These are phyloP conservation scores for Hamamelis virginiana DNA, from an alignment of 164 flowering plant species.

Conservation along the genomic window DNA sequence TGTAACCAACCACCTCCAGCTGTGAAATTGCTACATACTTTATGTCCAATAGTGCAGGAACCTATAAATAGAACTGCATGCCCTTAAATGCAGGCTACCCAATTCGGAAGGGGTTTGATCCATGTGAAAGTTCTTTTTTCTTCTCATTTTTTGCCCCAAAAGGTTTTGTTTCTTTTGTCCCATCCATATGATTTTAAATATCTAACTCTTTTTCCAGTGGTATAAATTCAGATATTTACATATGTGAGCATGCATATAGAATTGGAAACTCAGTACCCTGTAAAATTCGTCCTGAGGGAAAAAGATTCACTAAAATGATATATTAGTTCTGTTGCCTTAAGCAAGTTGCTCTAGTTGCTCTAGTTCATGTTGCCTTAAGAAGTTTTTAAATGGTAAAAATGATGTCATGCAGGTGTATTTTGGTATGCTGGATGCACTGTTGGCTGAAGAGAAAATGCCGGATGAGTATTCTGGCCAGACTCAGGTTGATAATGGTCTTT, in stretches of 20 bases:
- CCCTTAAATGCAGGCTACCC: too few relatives aligned
- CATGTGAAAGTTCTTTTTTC: background rate
- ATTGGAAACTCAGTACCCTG: too few relatives aligned
- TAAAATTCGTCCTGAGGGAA: too few relatives aligned
- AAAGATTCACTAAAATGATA: too few relatives aligned
- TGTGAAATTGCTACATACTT: too few relatives aligned
- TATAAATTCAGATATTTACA: background rate
- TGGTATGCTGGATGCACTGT: conserved; percentile 70
- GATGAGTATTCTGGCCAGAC: conserved; percentile 61
- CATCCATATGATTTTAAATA: background rate
- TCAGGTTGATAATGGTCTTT: conserved; percentile 50
- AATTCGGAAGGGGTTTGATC: background rate
- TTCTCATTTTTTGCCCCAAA: background rate
- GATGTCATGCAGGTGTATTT: conserved; percentile 65
- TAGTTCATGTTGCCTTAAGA: background rate
- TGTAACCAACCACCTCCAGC: too few relatives aligned
- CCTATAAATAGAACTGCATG: too few relatives aligned
- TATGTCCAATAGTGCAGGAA: too few relatives aligned
- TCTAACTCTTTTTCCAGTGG: background rate
- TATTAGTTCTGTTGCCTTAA: background rate
- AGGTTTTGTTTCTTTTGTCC: background rate
- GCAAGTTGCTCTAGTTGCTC: background rate
- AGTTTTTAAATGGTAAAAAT: conserved; percentile 1
- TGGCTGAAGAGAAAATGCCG: conserved; percentile 77
- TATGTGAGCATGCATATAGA: too few relatives aligned